These are phyloP conservation scores for Pugionium dolabratum DNA, from an alignment of 345 rosid species.

Conservation along the genomic window DNA sequence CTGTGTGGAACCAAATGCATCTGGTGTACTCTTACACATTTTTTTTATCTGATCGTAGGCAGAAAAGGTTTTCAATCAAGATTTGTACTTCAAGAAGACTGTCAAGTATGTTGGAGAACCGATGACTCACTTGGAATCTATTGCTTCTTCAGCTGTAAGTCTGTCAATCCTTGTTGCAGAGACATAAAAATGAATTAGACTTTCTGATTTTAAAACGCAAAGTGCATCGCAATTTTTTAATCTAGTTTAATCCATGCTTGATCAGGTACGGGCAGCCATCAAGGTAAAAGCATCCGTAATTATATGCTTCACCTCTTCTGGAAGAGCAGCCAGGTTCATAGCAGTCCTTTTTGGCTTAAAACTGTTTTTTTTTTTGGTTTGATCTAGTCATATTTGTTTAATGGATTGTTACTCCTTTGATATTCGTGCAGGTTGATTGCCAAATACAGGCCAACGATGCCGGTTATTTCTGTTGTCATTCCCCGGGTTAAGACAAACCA, in stretches of 20 bases:
- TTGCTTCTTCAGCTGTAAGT: slow-evolving; percentile 94
- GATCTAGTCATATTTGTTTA: not conserved
- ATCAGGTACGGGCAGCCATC: slow-evolving; percentile 93
- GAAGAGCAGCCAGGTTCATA: slow-evolving; percentile 92
- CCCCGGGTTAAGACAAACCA: slow-evolving; percentile 97
- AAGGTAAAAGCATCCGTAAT: slow-evolving; percentile 97
- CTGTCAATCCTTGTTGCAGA: not conserved
- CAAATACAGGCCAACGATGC: slow-evolving; percentile 98
- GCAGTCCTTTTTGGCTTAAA: not conserved
- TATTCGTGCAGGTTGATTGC: slow-evolving; percentile 80
- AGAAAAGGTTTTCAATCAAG: slow-evolving; percentile 95
- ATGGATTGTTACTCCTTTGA: not conserved
- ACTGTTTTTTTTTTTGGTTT: not conserved
- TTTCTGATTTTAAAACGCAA: not conserved
- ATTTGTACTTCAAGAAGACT: slow-evolving; percentile 83
- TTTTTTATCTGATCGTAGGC: slow-evolving; percentile 51
- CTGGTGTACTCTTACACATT: slow-evolving; percentile 8
- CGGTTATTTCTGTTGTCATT: slow-evolving; percentile 94
- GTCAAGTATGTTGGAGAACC: slow-evolving; percentile 95
- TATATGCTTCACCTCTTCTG: slow-evolving; percentile 96
- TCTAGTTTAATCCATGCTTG: slow-evolving; percentile 11
- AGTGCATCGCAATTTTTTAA: slow-evolving; percentile 12
- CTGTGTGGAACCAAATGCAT: slow-evolving; percentile 4
- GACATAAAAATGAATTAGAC: not conserved
- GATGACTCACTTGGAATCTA: slow-evolving; percentile 93